phyloP scores from a whole-genome alignment of 345 rosid genomes.

The Pistacia integerrima region DNA sequence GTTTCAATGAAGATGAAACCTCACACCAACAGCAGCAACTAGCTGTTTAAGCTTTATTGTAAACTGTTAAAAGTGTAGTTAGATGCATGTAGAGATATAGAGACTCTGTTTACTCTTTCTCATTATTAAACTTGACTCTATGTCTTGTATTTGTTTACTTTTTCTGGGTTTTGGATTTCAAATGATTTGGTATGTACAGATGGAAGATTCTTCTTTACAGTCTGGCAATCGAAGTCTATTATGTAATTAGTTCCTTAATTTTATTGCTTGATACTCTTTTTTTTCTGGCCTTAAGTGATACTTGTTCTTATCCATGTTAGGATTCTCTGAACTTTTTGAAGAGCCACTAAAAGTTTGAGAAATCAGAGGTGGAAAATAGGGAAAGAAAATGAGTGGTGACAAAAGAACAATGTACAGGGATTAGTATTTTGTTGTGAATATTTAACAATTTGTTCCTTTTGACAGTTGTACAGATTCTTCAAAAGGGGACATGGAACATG shows the following conservation, averaged over 20 bases:
- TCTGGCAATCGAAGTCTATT: conserved; percentile 30
- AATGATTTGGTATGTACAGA: conserved; percentile 29
- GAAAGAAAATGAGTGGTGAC: conserved; percentile 5
- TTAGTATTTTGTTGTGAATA: conserved; percentile 8
- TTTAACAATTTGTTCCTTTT: conserved; percentile 17
- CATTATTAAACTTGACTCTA: conserved; percentile 1
- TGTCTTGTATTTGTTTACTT: conserved; percentile 6
- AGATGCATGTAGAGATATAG: conserved; percentile 22
- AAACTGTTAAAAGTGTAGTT: conserved; percentile 24
- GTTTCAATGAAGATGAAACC: conserved; percentile 70
- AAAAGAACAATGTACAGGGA: conserved; percentile 5
- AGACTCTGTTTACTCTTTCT: conserved; percentile 13
- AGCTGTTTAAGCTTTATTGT: conserved; percentile 41
- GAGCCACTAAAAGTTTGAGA: conserved; percentile 8
- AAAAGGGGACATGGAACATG: conserved; percentile 36
- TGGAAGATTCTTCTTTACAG: conserved; percentile 35
- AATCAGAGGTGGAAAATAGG: not conserved
- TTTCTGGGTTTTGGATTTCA: conserved; percentile 29
- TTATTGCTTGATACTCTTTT: not conserved
- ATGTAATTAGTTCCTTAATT: conserved; percentile 2
- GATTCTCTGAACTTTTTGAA: conserved; percentile 22
- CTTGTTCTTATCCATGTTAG: conserved; percentile 22
- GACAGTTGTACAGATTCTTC: conserved; percentile 43
- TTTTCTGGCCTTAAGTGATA: not conserved
- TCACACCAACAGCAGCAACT: conserved; percentile 67